These are phyloP conservation scores for Blastomyces parvus DNA, from an alignment of 2,329 filamentous ascomycete species.

Conservation along the genomic window DNA sequence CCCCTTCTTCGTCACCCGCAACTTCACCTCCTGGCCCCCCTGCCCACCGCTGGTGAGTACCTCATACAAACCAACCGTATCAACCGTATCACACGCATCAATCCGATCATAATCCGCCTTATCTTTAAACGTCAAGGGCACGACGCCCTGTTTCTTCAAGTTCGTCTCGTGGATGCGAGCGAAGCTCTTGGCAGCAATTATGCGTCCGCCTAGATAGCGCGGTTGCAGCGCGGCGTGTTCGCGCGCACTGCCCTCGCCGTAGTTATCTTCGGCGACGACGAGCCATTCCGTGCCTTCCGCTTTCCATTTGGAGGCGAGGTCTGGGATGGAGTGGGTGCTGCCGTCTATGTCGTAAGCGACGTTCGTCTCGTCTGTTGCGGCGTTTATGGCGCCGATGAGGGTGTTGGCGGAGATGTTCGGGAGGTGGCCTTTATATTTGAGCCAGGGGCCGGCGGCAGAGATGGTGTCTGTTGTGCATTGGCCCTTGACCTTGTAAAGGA, in stretches of 20 bases:
- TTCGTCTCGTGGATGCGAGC: constrained; percentile 93
- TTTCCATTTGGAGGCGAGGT: constrained; percentile 78
- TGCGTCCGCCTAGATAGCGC: constrained; percentile 74
- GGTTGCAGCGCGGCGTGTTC: constrained; percentile 88
- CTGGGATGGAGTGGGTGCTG: constrained; percentile 66
- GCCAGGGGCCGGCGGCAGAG: constrained; percentile 90
- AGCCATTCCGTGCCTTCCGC: constrained; percentile 68
- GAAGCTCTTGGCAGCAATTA: constrained; percentile 79
- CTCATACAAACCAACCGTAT: constrained; percentile 73
- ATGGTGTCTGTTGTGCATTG: constrained; percentile 99
- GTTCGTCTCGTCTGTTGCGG: constrained; percentile 86
- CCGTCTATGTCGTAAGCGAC: constrained; percentile 81
- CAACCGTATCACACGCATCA: constrained; percentile 70
- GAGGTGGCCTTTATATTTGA: constrained; percentile 98
- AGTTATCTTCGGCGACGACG: constrained; percentile 95
- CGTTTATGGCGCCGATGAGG: constrained; percentile 87
- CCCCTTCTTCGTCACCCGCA: constrained; percentile 54
- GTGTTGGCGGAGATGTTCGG: constrained; percentile 98
- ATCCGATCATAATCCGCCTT: constrained; percentile 82
- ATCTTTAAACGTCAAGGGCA: constrained; percentile 82
- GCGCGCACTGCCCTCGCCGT: constrained; percentile 80
- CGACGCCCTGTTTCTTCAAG: constrained; percentile 93
- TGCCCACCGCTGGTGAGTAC: constrained; percentile 69
- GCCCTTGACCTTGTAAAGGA: constrained; percentile 91
- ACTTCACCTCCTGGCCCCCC: constrained; percentile 54